These are phyloP conservation scores for cucumber (Cucumis sativus) DNA, from an alignment of 306 rosid genomes.

Conservation along the genomic window DNA sequence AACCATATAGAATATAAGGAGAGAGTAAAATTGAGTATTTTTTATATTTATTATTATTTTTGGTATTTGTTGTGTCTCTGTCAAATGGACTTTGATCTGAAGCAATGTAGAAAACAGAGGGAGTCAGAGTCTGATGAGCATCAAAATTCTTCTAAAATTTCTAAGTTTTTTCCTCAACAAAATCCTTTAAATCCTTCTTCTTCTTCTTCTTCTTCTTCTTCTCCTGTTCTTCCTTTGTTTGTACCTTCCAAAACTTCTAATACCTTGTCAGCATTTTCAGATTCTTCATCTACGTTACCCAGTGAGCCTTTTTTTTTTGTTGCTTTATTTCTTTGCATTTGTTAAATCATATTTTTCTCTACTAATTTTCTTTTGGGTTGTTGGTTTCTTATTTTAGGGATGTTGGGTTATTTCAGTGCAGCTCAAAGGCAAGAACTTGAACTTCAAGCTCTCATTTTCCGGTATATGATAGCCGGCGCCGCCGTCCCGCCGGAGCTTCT, in stretches of 20 bases:
- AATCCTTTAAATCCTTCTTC: constrained; percentile 17
- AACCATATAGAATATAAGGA: too few species aligned
- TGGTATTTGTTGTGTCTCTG: background rate
- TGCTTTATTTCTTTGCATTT: background rate
- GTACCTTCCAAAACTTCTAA: constrained; percentile 39
- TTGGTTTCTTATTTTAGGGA: constrained; percentile 23
- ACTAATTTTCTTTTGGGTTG: background rate
- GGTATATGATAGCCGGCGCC: constrained; percentile 79
- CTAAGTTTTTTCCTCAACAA: constrained; percentile 48
- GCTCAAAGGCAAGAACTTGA: constrained; percentile 96
- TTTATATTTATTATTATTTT: too few species aligned
- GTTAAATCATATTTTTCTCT: background rate
- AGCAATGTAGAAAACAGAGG: constrained; percentile 77
- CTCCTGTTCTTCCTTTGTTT: constrained; percentile 59
- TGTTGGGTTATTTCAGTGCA: constrained; percentile 70
- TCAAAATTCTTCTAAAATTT: constrained; percentile 67
- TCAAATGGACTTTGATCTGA: constrained; percentile 70
- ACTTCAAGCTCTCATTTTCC: constrained; percentile 79
- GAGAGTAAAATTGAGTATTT: too few species aligned
- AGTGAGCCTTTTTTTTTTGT: constrained; percentile 23
- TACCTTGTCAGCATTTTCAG: constrained; percentile 41
- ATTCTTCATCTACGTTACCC: constrained; percentile 33
- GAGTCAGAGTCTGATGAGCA: constrained; percentile 88
- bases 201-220: constrained; percentile 22
- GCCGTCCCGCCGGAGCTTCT: constrained; percentile 88